Percentiles rank a stretch among this genome's conserved stretches.
phyloP scores from a whole-genome alignment of 345 rosid genomes.

The Turritis glabra region DNA sequence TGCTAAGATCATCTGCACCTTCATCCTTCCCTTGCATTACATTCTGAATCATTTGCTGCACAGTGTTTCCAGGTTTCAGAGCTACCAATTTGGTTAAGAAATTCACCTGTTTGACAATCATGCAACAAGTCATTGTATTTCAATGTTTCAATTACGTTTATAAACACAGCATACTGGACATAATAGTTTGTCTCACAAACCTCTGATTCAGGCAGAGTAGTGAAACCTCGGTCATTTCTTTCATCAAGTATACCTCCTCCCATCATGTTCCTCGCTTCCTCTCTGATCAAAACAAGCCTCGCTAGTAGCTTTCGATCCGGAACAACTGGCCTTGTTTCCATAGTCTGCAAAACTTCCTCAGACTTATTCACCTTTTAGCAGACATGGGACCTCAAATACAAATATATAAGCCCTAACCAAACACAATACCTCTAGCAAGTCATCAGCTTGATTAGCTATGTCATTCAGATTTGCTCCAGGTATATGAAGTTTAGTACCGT shows the following conservation, averaged over 20 bases:
- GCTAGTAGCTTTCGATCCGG: slow-evolving; percentile 88
- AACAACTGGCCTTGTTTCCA: slow-evolving; percentile 84
- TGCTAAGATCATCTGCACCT: slow-evolving; percentile 65
- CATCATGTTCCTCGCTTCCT: slow-evolving; percentile 95
- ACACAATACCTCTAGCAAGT: slow-evolving; percentile 71
- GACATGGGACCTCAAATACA: not conserved
- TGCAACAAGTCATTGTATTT: not conserved
- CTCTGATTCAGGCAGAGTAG: slow-evolving; percentile 92
- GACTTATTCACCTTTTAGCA: not conserved
- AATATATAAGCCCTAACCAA: not conserved
- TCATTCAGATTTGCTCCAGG: slow-evolving; percentile 89
- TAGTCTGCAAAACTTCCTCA: slow-evolving; percentile 54
- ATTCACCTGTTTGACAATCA: slow-evolving; percentile 59
- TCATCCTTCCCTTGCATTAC: slow-evolving; percentile 95
- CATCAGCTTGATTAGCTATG: slow-evolving; percentile 93
- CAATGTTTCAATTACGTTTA: not conserved
- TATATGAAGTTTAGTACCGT: slow-evolving; percentile 81
- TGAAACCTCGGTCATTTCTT: slow-evolving; percentile 92
- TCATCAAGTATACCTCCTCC: slow-evolving; percentile 96
- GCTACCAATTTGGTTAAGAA: slow-evolving; percentile 89
- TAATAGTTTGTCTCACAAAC: slow-evolving; percentile 35
- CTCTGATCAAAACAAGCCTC: slow-evolving; percentile 86
- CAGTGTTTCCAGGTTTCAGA: slow-evolving; percentile 75
- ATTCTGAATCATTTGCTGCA: slow-evolving; percentile 74
- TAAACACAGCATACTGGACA: not conserved